Conservation (phyloP, 2,329 filamentous ascomycete genomes). For the Venturia carpophila region DNA sequence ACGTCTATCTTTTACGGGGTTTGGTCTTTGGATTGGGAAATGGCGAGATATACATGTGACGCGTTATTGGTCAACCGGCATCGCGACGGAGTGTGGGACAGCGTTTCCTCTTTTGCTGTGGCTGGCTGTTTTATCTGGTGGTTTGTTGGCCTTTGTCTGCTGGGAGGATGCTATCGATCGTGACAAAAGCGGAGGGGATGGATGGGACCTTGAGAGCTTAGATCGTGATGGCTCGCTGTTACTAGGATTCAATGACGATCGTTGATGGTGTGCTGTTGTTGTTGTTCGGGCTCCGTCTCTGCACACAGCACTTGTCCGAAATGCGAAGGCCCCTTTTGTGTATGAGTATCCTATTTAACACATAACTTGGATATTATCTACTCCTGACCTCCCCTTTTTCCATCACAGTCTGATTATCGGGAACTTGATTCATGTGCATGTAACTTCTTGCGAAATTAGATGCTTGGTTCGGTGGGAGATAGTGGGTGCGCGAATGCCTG, state of each 20-base stretch:
- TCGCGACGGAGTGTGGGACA: background rate
- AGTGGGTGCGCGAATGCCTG: too few relatives aligned
- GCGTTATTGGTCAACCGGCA: slow-evolving; percentile 1
- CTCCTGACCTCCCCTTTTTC: too few relatives aligned
- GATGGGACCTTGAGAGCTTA: background rate
- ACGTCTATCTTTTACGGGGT: background rate
- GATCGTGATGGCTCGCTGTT: background rate
- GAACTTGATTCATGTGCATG: too few relatives aligned
- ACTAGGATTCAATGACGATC: background rate
- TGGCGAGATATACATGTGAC: background rate
- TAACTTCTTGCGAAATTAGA: too few relatives aligned
- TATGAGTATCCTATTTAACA: too few relatives aligned
- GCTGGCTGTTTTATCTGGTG: background rate
- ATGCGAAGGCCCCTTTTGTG: too few relatives aligned
- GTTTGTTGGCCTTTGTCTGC: background rate
- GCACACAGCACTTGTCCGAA: too few relatives aligned
- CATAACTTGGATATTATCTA: too few relatives aligned
- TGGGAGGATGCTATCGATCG: background rate
- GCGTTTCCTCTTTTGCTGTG: background rate
- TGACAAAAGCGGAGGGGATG: background rate
- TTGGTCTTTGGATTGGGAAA: background rate
- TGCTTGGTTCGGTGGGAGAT: too few relatives aligned
- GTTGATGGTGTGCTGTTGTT: too few relatives aligned
- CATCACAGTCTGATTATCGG: too few relatives aligned
- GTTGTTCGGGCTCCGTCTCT: background rate